These are phyloP conservation scores for Cutaneotrichosporon sp. DNA, from an alignment of 1,284 basidiomycete species.

Conservation along the genomic window DNA sequence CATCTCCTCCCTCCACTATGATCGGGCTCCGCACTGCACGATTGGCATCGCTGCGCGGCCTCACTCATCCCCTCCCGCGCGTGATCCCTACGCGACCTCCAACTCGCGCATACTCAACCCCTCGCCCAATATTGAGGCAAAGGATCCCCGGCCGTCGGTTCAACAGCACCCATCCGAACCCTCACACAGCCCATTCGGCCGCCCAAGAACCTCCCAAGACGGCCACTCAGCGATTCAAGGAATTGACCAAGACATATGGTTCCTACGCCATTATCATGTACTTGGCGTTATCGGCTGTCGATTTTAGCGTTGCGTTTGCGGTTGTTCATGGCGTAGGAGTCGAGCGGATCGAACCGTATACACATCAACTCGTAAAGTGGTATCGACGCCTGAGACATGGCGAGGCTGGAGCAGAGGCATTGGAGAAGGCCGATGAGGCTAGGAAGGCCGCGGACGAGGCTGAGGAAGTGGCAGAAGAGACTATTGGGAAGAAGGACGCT, in stretches of 20 bases:
- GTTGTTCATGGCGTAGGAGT: slow-evolving; percentile 85
- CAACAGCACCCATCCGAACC: not conserved
- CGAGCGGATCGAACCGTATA: slow-evolving; percentile 74
- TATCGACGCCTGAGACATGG: slow-evolving; percentile 45
- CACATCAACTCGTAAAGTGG: slow-evolving; percentile 60
- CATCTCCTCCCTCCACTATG: not conserved
- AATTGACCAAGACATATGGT: slow-evolving; percentile 85
- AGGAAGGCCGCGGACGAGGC: slow-evolving; percentile 25
- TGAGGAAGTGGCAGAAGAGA: slow-evolving; percentile 60
- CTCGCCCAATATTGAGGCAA: not conserved
- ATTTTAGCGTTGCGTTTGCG: slow-evolving; percentile 79
- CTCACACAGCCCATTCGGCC: not conserved
- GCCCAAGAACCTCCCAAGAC: slow-evolving; percentile 17
- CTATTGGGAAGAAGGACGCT: slow-evolving; percentile 58
- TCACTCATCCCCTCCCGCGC: not conserved
- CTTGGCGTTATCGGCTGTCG: slow-evolving; percentile 65
- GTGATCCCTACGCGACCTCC: not conserved
- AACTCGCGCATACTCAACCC: not conserved
- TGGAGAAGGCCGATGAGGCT: slow-evolving; percentile 27
- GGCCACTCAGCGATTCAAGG: slow-evolving; percentile 63
- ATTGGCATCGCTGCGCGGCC: not conserved
- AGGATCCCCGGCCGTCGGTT: not conserved
- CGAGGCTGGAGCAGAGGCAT: slow-evolving; percentile 20
- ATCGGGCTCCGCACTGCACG: not conserved
- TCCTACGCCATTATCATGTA: slow-evolving; percentile 91